Conservation (phyloP, 2,329 filamentous ascomycete genomes). For the Talaromyces sp. region DNA sequence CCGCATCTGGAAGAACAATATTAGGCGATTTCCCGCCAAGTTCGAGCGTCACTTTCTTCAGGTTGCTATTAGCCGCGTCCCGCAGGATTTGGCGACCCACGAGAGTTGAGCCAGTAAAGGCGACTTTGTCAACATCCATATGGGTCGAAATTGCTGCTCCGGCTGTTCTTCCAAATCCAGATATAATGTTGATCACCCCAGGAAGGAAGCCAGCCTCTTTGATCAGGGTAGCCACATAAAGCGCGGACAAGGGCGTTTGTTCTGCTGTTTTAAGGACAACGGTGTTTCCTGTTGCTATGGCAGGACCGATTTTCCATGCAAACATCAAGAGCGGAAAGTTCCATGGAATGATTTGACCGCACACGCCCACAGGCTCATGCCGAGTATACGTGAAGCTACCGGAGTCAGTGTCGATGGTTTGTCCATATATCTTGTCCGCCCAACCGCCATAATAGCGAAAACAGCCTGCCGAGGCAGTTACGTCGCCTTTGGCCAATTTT, state of each 20-base stretch:
- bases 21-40: constrained; percentile 64
- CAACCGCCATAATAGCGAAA: constrained; percentile 83
- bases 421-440: constrained; percentile 86
- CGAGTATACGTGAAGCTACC: constrained; percentile 82
- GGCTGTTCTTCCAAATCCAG: constrained; percentile 72
- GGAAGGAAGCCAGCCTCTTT: constrained; percentile 61
- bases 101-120: constrained; percentile 61
- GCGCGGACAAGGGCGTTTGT: constrained; percentile 66
- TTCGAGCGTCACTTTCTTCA: constrained; percentile 66
- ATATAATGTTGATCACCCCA: constrained; percentile 62
- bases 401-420: constrained; percentile 74
- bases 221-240: constrained; percentile 52
- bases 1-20: constrained; percentile 61
- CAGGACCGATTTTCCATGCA: constrained; percentile 81
- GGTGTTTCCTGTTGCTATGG: constrained; percentile 62
- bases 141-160: constrained; percentile 64
- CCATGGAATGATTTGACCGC: constrained; percentile 87
- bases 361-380: constrained; percentile 75
- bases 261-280: constrained; percentile 65
- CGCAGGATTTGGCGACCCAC: constrained; percentile 60
- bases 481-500: constrained; percentile 62
- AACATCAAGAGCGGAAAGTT: constrained; percentile 84
- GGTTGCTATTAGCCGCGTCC: constrained; percentile 58
- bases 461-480: constrained; percentile 64
- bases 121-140: constrained; percentile 64